Evolutionary conservation across 495 filamentous ascomycete species (phyloP).

Genomic region (Aspergillus incahuasiensis): DNA sequence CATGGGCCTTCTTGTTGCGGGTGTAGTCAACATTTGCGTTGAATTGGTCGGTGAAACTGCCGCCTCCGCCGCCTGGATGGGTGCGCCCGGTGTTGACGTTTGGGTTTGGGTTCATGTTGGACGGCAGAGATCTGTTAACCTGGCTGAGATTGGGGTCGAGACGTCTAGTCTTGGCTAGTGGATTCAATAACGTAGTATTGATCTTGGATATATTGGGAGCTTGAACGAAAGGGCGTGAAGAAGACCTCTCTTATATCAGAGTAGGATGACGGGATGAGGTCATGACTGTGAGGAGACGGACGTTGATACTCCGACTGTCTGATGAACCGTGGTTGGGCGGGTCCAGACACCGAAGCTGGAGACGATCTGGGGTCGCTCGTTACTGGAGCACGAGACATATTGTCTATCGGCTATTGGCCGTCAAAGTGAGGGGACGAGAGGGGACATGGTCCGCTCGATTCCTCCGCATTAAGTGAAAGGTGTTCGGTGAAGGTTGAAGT

Average conservation of each 20-base stretch:
- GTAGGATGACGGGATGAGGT: conserved; percentile 6
- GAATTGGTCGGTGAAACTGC: conserved; percentile 59
- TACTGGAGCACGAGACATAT: too few species aligned
- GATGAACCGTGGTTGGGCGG: neutral
- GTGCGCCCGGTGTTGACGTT: neutral
- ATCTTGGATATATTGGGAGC: neutral
- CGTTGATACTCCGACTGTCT: neutral
- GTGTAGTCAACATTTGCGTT: conserved; percentile 53
- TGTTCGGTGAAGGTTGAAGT: neutral
- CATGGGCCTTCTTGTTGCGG: conserved; percentile 36
- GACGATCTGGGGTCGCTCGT: neutral
- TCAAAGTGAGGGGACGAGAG: neutral
- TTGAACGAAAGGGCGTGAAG: neutral
- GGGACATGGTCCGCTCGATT: neutral
- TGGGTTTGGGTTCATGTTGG: neutral
- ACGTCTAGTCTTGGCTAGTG: too few species aligned
- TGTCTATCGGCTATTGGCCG: neutral
- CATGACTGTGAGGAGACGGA: conserved; percentile 1
- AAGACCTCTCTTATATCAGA: neutral
- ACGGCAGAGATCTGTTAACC: too few species aligned
- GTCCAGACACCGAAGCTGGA: neutral
- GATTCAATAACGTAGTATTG: too few species aligned
- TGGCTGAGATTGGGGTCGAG: too few species aligned
- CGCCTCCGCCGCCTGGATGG: conserved; percentile 13
- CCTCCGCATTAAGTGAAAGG: conserved; percentile 2